Evolutionary conservation across 495 filamentous ascomycete genomes (phyloP), one percentile per base, ranked within the genome.

Genomic region (Aspergillus egyptiacus): DNA sequence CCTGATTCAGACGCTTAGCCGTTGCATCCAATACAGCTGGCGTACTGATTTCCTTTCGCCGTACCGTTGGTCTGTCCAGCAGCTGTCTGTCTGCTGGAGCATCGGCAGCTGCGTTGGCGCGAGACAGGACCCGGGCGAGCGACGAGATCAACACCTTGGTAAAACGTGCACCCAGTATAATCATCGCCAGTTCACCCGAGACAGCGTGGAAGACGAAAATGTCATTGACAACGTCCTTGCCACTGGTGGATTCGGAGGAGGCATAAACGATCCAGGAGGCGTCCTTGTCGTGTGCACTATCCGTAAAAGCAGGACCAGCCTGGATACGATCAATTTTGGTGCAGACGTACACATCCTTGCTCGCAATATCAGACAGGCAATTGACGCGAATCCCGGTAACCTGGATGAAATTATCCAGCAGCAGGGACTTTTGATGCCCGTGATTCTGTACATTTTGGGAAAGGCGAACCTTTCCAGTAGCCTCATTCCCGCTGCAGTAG

Each of bases 321-420:
- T 38, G 34, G 1, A 39, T 20, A 51, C 15, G 45, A 22, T 14
- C 25, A 10, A 35, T 24, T n/a, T 20, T 19, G 5, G 30, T 53
- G 25, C 35, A 46, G 1, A 46, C 31, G 13, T 6, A 46, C 10
- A 46, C 43, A 5, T 46, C 43, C 11, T 46, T 24, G 1, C 4
- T 8, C n/a, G 6, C 31, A 15, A 5, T 6, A 2, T 18, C 20
- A 0, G 31, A 15, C 2, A 46, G 43, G 6, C 43, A 36, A 22
- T 46, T 46, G 14, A 27, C 20, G 20, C 36, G 31, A 6, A 46
- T 27, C 1, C 43, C 43, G 11, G 43, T 15, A 6, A 14, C 17
- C 32, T 46, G 43, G 11, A 36, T 25, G 43, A 46, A 46, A 11
- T 25, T 46, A 6, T 46, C 43, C 2, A 46, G 10, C 1, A 36